A percentile compares a stretch with the other conserved stretches of the same genome.
These are phyloP conservation scores for Tulasnella calospora DNA, from an alignment of 768 basidiomycete species.

Conservation along the genomic window DNA sequence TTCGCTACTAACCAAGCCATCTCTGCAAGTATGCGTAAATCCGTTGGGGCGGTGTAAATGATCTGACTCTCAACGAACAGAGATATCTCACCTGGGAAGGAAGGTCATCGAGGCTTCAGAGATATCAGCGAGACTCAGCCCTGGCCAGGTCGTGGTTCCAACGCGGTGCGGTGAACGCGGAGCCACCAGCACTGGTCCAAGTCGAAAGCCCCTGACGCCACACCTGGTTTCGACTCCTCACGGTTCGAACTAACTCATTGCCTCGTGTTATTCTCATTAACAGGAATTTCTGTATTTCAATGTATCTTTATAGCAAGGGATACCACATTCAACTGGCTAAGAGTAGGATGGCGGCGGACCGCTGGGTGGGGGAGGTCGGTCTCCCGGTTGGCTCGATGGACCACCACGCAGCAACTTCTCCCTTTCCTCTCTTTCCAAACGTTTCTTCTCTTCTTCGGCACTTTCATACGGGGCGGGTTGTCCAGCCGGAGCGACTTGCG, in stretches of 20 bases:
- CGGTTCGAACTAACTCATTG: neutral
- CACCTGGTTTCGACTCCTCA: neutral
- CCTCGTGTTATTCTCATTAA: neutral
- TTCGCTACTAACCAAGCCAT: constrained; percentile 5
- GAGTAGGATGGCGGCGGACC: neutral
- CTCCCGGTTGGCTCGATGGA: neutral
- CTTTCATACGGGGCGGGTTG: constrained; percentile 42
- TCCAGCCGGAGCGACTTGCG: constrained; percentile 32
- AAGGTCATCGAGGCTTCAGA: neutral
- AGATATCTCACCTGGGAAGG: neutral
- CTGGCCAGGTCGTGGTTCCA: neutral
- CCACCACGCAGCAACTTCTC: constrained; percentile 43
- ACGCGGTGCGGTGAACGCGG: neutral
- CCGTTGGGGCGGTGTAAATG: neutral
- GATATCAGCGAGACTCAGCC: neutral
- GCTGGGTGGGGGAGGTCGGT: neutral
- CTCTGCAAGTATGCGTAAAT: neutral
- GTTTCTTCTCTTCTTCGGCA: constrained; percentile 62
- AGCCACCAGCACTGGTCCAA: neutral
- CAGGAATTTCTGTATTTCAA: neutral
- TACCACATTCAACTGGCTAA: neutral
- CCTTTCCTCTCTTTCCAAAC: constrained; percentile 64
- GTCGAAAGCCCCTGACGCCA: constrained; percentile 1
- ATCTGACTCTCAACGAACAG: neutral
- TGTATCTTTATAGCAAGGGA: neutral